Evolutionary conservation across 2,329 filamentous ascomycete genomes (phyloP).

Genomic region (Nigrograna mackinnonii): DNA sequence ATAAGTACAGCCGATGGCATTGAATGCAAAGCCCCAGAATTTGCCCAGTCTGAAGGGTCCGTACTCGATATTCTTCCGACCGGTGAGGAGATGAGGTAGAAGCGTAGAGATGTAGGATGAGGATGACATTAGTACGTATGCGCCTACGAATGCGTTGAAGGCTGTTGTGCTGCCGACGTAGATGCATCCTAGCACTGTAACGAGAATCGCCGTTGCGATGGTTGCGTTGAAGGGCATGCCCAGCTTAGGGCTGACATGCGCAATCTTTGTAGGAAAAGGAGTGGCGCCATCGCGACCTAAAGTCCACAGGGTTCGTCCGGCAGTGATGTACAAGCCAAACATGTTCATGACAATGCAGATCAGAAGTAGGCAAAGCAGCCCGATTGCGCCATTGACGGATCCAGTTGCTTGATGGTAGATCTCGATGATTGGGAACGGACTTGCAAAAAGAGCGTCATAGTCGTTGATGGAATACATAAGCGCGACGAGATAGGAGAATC

Average conservation of each 20-base stretch:
- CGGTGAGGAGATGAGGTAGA: conserved; percentile 36
- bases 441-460: conserved; percentile 43
- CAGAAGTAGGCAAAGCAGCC: conserved; percentile 59
- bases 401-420: conserved; percentile 55
- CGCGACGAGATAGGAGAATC: conserved; percentile 53
- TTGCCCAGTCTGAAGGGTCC: conserved; percentile 37
- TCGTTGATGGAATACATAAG: conserved; percentile 57
- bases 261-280: conserved; percentile 58
- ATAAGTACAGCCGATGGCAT: conserved; percentile 30
- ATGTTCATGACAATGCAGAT: conserved; percentile 56
- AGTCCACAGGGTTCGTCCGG: conserved; percentile 51
- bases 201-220: background rate
- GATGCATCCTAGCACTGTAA: conserved; percentile 45
- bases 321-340: conserved; percentile 46
- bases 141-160: conserved; percentile 39
- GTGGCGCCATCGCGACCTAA: conserved; percentile 65
- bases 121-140: conserved; percentile 40
- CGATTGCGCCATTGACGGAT: conserved; percentile 56
- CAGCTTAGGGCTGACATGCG: conserved; percentile 52
- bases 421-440: conserved; percentile 47
- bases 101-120: conserved; percentile 38
- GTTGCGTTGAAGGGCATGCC: background rate
- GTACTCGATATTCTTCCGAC: conserved; percentile 29
- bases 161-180: conserved; percentile 33
- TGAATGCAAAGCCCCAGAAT: conserved; percentile 31